A percentile compares a stretch with the other conserved stretches of the same genome.
Evolutionary conservation across 2,329 filamentous ascomycete species (phyloP).

Genomic region (Fusarium compactum): DNA sequence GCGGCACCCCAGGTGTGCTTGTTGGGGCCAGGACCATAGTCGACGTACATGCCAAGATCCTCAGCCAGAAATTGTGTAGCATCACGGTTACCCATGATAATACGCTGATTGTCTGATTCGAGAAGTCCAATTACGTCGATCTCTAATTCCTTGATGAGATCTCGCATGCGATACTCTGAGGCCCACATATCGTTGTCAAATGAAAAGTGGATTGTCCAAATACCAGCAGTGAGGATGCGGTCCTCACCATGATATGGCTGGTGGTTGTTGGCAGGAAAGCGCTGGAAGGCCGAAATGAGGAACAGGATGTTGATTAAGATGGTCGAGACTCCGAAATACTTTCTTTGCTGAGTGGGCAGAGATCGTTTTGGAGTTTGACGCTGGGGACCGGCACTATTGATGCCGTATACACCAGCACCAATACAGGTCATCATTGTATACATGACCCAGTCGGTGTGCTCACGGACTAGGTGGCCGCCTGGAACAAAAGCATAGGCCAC

Average conservation of each 20-base stretch:
- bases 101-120: constrained; percentile 92
- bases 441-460: constrained; percentile 98
- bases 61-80: constrained; percentile 95
- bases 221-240: constrained; percentile 90
- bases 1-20: constrained; percentile 98
- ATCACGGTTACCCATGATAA: constrained; percentile 99
- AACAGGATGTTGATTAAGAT: constrained; percentile 84
- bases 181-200: constrained; percentile 99
- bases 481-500: constrained; percentile 98
- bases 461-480: constrained; percentile 89
- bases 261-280: constrained; percentile 94
- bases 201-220: constrained; percentile 99
- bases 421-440: constrained; percentile 84
- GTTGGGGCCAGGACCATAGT: constrained; percentile 96
- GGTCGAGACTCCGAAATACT: constrained; percentile 69
- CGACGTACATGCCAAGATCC: constrained; percentile 98
- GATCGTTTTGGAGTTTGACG: constrained; percentile 50
- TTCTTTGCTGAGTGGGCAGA: constrained; percentile 59
- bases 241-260: constrained; percentile 88
- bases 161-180: constrained; percentile 91
- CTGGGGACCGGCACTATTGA: constrained; percentile 64
- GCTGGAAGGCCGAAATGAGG: constrained; percentile 83
- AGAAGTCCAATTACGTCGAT: constrained; percentile 96
- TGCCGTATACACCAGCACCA: constrained; percentile 85
- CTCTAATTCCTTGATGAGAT: constrained; percentile 92